Evolutionary conservation across 371 early-diverging fungal genomes (phyloP), one percentile per base, ranked within the genome.

Genomic region (Nosema muscidifuracis): DNA sequence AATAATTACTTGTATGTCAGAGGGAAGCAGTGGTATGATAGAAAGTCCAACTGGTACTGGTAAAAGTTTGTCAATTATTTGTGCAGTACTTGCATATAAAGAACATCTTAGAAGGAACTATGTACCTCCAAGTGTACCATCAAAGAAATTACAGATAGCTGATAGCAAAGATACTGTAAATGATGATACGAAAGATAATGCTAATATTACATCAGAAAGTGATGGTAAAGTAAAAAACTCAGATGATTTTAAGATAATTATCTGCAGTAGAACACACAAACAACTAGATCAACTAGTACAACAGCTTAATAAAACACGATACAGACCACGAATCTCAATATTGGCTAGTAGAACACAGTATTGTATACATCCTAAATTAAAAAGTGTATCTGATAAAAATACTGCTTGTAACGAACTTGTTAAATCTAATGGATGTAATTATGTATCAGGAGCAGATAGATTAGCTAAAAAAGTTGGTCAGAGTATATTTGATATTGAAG

Each of bases 221-320:
- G 30, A 28, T 28, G 15, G 3, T 43, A n/a, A 50, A 9, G n/a
- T 22, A 16, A n/a, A 12, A 53, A 24, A 6, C 3, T 4, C 6
- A 47, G 42, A 67, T 15, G 43, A 40, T 47, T 47, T 50, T 44
- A 81, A 75, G 56, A 87, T 91, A 12, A 86, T 85, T 71, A 91
- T 89, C 75, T 87, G 88, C 24, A 91, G 91, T 12, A 85, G 91
- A 57, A 91, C 94, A 16, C 95, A 94, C 80, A 92, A 92, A 2
- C 97, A 96, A 80, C 80, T 95, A 9, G 84, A 87, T 13, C 97
- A 96, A 73, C 89, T 94, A 72, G 84, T 94, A 0, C 81, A 85
- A 51, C 93, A 95, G 79, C 73, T 94, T 0, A 85, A 87, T 75
- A 91, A 88, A 74, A 92, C 95, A 1, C 72, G 69, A 3, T 90